Evolutionary conservation across 805 yeast genomes (phyloP).

Genomic region (Yamadazyma phyllophila): DNA sequence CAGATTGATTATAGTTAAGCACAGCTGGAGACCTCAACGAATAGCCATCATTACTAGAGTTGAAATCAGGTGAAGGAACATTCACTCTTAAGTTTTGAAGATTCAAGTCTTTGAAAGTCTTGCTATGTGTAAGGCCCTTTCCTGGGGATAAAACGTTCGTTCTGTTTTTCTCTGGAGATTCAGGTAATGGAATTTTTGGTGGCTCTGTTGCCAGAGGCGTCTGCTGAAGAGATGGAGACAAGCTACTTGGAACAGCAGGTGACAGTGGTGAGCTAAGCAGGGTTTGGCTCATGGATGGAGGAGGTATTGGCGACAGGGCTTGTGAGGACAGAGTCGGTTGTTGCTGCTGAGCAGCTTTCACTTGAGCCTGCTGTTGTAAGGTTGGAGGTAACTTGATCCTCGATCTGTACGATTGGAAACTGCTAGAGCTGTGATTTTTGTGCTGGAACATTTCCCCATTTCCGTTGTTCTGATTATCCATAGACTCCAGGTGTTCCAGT

Average conservation of each 20-base stretch:
- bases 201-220: conserved; percentile 7
- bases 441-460: conserved; percentile 11
- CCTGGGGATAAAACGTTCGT: conserved; percentile 8
- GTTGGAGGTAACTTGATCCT: conserved; percentile 33
- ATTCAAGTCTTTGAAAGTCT: conserved; percentile 13
- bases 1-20: background rate
- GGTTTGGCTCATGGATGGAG: background rate
- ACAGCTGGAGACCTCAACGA: conserved; percentile 14
- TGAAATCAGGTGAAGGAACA: conserved; percentile 1
- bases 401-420: conserved; percentile 28
- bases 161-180: conserved; percentile 12
- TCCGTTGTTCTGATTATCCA: conserved; percentile 5
- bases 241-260: background rate
- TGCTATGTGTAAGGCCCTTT: conserved; percentile 10
- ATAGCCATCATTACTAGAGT: background rate
- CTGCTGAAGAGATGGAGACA: background rate
- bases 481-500: conserved; percentile 1
- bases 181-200: conserved; percentile 13
- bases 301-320: conserved; percentile 3
- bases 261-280: background rate
- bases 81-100: conserved; percentile 10
- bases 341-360: conserved; percentile 2
- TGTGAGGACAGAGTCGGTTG: background rate
- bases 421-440: conserved; percentile 21
- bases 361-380: conserved; percentile 18